Evolutionary conservation across 805 yeast genomes (phyloP), one percentile per base, ranked within the genome.

Genomic region (Yarrowia alimentaria): DNA sequence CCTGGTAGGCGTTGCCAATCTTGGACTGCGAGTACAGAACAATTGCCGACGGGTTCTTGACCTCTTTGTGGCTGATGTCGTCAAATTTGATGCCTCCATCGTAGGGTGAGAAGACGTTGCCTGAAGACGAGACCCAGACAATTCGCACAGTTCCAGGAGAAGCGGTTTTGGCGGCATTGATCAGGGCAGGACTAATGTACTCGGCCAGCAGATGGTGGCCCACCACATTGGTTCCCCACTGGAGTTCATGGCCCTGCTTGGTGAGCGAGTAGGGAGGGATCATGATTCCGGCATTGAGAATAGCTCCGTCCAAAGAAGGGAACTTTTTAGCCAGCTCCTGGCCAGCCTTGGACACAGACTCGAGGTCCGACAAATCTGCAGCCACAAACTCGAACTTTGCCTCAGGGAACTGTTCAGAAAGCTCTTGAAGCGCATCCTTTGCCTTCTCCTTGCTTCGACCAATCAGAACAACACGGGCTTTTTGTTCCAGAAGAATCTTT

Each of bases 211-310:
- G 57, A 50, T 68, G 73, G 18, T 75, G 74, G 1, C 74, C 80
- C n/a, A 77, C 55, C 14, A 59, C 68, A 57, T 76, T 77, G 17
- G 71, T 69, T 6, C 77, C 80, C 30, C 74, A 60, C 45, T 72
- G 75, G 32, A 63, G 51, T 48, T 77, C 80, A 53, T 64, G 68
- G 8, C 76, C 78, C 60, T 76, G 78, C 9, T 59, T 56, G 3
- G 79, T 68, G 20, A 53, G 54, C 6, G 69, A 55, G 0, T 35
- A 45, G 5, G 75, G 71, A 3, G 72, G 71, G 17, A 40, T 26
- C 71, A 71, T 70, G 4, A 74, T 68, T 32, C 75, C 76, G 7
- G 77, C 77, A 57, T 74, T 75, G 56, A 70, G 68, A 21, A 74
- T 60, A 12, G 19, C 35, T 12, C 35, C 35, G n/a, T 32, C 14